Evolutionary conservation across 2,329 filamentous ascomycete species (phyloP).

Genomic region (Scorias spongiosa): DNA sequence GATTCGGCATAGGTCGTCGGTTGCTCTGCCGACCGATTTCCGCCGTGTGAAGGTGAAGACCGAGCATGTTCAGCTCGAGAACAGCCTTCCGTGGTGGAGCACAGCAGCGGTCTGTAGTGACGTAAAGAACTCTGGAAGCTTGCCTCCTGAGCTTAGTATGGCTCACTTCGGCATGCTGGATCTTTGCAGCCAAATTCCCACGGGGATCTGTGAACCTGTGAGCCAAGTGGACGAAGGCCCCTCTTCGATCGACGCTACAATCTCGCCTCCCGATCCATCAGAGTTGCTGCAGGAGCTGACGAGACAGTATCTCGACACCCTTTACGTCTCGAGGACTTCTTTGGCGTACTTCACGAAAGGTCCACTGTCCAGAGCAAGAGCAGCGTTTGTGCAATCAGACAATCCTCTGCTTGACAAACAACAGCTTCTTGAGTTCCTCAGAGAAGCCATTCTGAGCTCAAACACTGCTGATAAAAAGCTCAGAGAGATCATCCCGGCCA

Average conservation of each 20-base stretch:
- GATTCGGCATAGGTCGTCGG: conserved; percentile 26
- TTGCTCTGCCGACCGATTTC: conserved; percentile 19
- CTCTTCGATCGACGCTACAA: not conserved
- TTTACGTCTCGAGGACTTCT: conserved; percentile 47
- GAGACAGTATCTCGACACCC: conserved; percentile 26
- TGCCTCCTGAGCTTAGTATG: too few species aligned
- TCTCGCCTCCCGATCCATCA: not conserved
- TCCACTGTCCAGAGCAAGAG: conserved; percentile 58
- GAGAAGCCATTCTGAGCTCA: conserved; percentile 21
- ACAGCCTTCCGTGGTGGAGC: conserved; percentile 13
- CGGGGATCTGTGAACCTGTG: too few species aligned
- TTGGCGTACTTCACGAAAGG: conserved; percentile 76
- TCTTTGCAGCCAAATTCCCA: not conserved
- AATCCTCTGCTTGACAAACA: conserved; percentile 45
- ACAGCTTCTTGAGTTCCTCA: conserved; percentile 54
- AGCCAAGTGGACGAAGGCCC: not conserved
- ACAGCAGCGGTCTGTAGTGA: conserved; percentile 5
- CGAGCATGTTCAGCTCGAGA: conserved; percentile 2
- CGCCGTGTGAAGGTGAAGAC: conserved; percentile 8
- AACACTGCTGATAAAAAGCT: conserved; percentile 66
- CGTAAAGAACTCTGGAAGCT: not conserved
- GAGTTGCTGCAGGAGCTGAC: conserved; percentile 15
- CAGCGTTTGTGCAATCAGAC: conserved; percentile 50
- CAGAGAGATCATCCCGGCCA: conserved; percentile 49
- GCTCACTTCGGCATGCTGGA: not conserved